These are phyloP conservation scores for Pyrenochaeta sp. DNA, from an alignment of 2,329 filamentous ascomycete genomes.

Conservation along the genomic window DNA sequence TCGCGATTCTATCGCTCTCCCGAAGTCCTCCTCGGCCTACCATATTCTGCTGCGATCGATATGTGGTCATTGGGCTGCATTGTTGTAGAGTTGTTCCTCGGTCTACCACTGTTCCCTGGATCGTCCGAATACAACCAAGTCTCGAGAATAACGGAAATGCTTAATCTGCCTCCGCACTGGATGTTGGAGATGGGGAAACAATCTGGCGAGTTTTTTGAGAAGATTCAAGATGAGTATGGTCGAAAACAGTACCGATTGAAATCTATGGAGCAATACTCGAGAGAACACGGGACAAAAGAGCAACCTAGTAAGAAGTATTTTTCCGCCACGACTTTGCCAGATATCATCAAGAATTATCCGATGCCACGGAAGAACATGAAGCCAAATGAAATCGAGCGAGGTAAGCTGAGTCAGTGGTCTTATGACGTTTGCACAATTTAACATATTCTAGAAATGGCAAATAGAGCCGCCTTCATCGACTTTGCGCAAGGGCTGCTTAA, in stretches of 20 bases:
- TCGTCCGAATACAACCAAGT: constrained; percentile 99
- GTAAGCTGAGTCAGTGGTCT: constrained; percentile 60
- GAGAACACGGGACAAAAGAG: constrained; percentile 95
- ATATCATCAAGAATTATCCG: constrained; percentile 97
- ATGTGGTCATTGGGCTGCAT: constrained; percentile 99
- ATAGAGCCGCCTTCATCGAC: constrained; percentile 95
- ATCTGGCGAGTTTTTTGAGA: constrained; percentile 96
- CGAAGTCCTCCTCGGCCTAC: constrained; percentile 91
- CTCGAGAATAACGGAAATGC: constrained; percentile 96
- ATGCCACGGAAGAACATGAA: constrained; percentile 99
- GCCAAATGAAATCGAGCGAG: constrained; percentile 92
- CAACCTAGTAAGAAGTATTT: constrained; percentile 99
- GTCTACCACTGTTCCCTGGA: constrained; percentile 91
- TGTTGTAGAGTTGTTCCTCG: constrained; percentile 95
- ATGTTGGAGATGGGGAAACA: constrained; percentile 99
- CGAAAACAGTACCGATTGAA: constrained; percentile 91
- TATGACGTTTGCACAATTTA: constrained; percentile 9
- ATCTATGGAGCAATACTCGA: constrained; percentile 96
- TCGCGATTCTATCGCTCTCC: constrained; percentile 97
- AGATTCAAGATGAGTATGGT: constrained; percentile 88
- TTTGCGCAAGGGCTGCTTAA: constrained; percentile 93
- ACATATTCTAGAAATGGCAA: constrained; percentile 85
- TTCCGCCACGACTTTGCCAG: constrained; percentile 88
- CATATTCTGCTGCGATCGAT: constrained; percentile 97
- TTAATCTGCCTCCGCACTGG: constrained; percentile 95